Conservation (phyloP, 2,329 filamentous ascomycete species). For the Chaetomiaceae sp. region DNA sequence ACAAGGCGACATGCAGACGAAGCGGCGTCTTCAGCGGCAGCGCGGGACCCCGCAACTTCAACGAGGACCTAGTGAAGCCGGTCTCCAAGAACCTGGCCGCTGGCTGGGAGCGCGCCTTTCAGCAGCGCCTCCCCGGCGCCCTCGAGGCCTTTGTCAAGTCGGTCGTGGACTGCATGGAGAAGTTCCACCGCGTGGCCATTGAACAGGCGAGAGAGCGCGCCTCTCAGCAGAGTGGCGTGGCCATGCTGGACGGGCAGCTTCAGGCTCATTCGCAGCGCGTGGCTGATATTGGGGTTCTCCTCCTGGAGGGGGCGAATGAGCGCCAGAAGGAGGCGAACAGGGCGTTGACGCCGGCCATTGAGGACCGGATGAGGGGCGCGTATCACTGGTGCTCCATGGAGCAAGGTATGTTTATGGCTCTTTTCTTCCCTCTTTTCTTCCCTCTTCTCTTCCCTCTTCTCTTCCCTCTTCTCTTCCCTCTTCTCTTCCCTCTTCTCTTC, state of each 20-base stretch:
- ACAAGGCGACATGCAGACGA: conserved; percentile 27
- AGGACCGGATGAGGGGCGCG: conserved; percentile 21
- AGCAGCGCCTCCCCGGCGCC: conserved; percentile 19
- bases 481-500: too few relatives aligned
- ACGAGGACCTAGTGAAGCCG: conserved; percentile 27
- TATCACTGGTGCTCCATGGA: conserved; percentile 22
- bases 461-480: too few relatives aligned
- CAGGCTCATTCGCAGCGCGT: conserved; percentile 15
- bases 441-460: too few relatives aligned
- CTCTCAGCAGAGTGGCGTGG: conserved; percentile 13
- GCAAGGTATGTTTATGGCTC: conserved; percentile 10
- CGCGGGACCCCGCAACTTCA: conserved; percentile 24
- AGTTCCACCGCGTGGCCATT: conserved; percentile 19
- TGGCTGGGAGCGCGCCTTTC: conserved; percentile 29
- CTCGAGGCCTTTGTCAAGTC: conserved; percentile 12
- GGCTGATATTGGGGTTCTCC: conserved; percentile 12
- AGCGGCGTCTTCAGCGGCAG: conserved; percentile 20
- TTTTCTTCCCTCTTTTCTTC: neutral
- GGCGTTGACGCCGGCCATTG: conserved; percentile 23
- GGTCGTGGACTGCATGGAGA: conserved; percentile 6
- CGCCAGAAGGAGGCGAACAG: conserved; percentile 26
- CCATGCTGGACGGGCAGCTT: conserved; percentile 26
- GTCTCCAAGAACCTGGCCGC: conserved; percentile 21
- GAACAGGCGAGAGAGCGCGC: conserved; percentile 13
- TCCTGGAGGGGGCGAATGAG: conserved; percentile 14